Percentiles rank a stretch among this genome's conserved stretches.
These are phyloP conservation scores for Cucurbita moschata DNA, from an alignment of 306 rosid species.

Conservation along the genomic window DNA sequence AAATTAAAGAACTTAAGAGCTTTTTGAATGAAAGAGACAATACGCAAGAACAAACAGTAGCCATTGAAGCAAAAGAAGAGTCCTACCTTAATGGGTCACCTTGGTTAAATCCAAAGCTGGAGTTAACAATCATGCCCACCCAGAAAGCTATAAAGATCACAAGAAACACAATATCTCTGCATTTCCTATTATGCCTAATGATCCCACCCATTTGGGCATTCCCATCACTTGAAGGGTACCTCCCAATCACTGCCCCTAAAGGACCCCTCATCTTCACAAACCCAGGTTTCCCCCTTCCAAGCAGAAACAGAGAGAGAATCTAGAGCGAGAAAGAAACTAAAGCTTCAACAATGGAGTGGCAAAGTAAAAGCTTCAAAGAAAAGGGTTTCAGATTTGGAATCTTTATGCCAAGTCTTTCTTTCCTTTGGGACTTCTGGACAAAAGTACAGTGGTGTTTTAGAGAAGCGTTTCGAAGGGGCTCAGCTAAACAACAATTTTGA, in stretches of 20 bases:
- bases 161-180: conserved; percentile 64
- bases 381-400: conserved; percentile 47
- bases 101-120: conserved; percentile 84
- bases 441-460: conserved; percentile 16
- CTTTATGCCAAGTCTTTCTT: neutral
- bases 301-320: conserved; percentile 9
- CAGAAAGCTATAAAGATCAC: conserved; percentile 76
- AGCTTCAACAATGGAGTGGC: too few relatives aligned
- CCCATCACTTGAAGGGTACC: conserved; percentile 92
- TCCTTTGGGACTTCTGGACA: conserved; percentile 25
- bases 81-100: conserved; percentile 75
- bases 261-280: conserved; percentile 62
- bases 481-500: neutral
- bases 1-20: neutral
- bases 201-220: conserved; percentile 58
- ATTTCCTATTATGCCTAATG: conserved; percentile 72
- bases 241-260: conserved; percentile 85
- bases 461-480: neutral
- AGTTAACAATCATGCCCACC: conserved; percentile 90
- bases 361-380: neutral
- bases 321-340: neutral
- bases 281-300: neutral
- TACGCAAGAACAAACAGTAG: conserved; percentile 6
- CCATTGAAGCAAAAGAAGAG: conserved; percentile 11
- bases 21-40: neutral